Evolutionary conservation across 805 yeast species (phyloP), one percentile per base, ranked within the genome.

Genomic region (Starmerella floricola): DNA sequence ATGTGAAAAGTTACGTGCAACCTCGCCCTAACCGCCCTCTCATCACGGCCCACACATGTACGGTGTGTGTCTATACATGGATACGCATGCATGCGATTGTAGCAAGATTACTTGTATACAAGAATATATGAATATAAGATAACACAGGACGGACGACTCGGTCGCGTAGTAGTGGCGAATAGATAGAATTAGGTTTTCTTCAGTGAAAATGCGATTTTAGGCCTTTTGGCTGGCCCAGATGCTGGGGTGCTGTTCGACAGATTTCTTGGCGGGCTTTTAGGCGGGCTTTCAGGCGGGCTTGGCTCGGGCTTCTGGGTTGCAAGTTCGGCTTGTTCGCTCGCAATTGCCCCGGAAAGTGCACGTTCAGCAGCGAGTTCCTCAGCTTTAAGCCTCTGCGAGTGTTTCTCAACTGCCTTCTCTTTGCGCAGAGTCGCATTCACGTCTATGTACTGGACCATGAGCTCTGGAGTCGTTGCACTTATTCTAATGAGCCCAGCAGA

Each of bases 401-500:
- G 28, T 18, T 15, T 34, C 16, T n/a, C 19, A 5, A 21, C 26
- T 31, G 33, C 26, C 17, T 38, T n/a, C 30, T 28, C 21, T 15
- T 13, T 6, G 23, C 35, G 30, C 34, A 13, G 38, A 32, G 13
- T 36, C 19, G 24, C 40, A 2, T 12, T 31, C 12, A 8, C 19
- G 33, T 46, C 50, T 2, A 40, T 26, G 15, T 34, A 38, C 26
- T 27, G n/a, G 4, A 46, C 17, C 6, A 43, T 16, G 4, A 36
- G 28, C 27, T 44, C 48, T 4, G 50, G 44, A 16, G 39, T 41
- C 17, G 21, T 21, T 4, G 28, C 8, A 6, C 13, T 10, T 6
- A 40, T 27, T 12, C 19, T 13, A 20, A 84, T 72, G 3, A 70
- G 57, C 0, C 83, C 82, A 16, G 66, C 62, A 1, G 76, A 78